Evolutionary conservation across 139 green algal species (phyloP).

Genomic region (Limnomonas spitsbergensis): DNA sequence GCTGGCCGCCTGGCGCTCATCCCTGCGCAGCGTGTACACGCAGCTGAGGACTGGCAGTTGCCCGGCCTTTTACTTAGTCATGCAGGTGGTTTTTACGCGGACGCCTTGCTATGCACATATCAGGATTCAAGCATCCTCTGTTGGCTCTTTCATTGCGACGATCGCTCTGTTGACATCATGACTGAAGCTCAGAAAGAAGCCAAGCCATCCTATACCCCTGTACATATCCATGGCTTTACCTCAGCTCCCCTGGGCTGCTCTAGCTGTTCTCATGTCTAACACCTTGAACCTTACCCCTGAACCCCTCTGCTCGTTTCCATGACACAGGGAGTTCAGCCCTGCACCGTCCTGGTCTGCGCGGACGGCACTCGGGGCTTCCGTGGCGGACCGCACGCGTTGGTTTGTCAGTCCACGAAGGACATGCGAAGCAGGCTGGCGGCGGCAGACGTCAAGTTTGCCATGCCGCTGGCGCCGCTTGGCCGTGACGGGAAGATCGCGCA

Average conservation of each 20-base stretch:
- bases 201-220: no score
- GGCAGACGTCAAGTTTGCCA: background rate
- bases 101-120: no score
- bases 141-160: no score
- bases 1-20: background rate
- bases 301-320: no score
- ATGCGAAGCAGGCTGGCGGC: background rate
- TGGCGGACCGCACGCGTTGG: background rate
- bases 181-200: no score
- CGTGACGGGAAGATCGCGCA: background rate
- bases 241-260: no score
- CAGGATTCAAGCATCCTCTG: no score
- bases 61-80: background rate
- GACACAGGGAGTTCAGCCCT: background rate
- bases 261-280: no score
- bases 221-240: no score
- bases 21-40: constrained; percentile 2
- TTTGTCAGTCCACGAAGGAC: background rate
- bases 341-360: background rate
- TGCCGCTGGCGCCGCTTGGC: background rate
- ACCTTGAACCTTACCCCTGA: no score
- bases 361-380: background rate
- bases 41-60: background rate
- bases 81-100: no score
- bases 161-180: no score